phyloP scores from a whole-genome alignment of 2,329 filamentous ascomycete genomes.

The Trichoderma sp. region DNA sequence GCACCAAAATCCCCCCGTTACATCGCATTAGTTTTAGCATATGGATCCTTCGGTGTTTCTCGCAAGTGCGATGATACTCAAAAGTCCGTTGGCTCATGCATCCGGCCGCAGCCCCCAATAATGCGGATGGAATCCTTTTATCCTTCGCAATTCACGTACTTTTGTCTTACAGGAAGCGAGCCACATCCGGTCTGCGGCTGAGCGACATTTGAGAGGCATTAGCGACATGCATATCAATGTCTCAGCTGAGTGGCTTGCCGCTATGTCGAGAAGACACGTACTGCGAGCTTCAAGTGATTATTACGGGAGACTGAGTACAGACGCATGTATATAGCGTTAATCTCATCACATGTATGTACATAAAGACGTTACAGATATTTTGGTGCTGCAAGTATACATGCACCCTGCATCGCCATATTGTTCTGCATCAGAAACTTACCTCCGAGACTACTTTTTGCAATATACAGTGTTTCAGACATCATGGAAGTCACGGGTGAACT shows the following conservation, averaged over 20 bases:
- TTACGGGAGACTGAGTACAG: background rate
- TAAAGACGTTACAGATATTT: background rate
- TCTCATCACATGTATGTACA: background rate
- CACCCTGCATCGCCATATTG: background rate
- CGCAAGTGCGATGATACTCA: background rate
- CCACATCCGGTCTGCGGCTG: background rate
- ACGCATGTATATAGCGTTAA: background rate
- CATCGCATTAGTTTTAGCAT: background rate
- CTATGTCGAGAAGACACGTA: background rate
- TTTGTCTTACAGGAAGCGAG: background rate
- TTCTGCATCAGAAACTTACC: background rate
- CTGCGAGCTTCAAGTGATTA: background rate
- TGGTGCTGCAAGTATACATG: background rate
- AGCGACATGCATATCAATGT: background rate
- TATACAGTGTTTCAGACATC: background rate
- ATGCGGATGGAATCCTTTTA: background rate
- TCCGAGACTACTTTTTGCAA: background rate
- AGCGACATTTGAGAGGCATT: background rate
- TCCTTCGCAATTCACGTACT: background rate
- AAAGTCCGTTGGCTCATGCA: conserved; percentile 1
- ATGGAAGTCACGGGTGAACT: background rate
- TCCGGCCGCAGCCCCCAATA: background rate
- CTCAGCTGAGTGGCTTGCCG: background rate
- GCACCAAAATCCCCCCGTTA: background rate
- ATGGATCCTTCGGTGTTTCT: background rate